Percentiles rank a stretch among this genome's conserved stretches.
Evolutionary conservation across 768 basidiomycete genomes (phyloP).

Genomic region (Paxillus rubicundulus): DNA sequence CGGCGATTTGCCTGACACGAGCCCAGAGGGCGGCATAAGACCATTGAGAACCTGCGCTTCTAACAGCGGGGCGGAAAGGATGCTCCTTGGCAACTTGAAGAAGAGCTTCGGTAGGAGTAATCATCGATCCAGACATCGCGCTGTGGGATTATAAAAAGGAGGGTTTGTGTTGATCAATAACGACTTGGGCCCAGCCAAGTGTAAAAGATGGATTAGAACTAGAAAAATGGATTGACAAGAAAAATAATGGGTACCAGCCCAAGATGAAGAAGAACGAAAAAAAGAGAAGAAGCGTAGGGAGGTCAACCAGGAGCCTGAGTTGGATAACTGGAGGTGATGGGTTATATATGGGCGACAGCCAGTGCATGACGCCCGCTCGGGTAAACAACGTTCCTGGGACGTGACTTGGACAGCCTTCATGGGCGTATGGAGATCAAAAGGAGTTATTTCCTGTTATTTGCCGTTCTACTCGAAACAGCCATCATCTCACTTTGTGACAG

Average conservation of each 20-base stretch:
- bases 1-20: conserved; percentile 26
- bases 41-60: conserved; percentile 20
- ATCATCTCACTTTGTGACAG: background rate
- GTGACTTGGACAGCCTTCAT: background rate
- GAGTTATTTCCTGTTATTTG: background rate
- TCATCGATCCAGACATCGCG: conserved; percentile 13
- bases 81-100: conserved; percentile 29
- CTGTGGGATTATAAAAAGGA: conserved; percentile 2
- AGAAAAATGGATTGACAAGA: background rate
- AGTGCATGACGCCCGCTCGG: background rate
- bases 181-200: conserved; percentile 6
- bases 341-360: conserved; percentile 12
- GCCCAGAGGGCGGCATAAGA: conserved; percentile 33
- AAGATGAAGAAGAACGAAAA: conserved; percentile 8
- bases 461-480: background rate
- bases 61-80: conserved; percentile 22
- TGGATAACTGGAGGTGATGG: background rate
- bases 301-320: conserved; percentile 24
- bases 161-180: background rate
- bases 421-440: background rate
- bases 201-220: background rate
- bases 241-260: conserved; percentile 20
- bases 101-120: conserved; percentile 31
- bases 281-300: conserved; percentile 9
- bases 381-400: background rate